phyloP scores from a whole-genome alignment of 768 basidiomycete species.

The Termitomyces sp. region DNA sequence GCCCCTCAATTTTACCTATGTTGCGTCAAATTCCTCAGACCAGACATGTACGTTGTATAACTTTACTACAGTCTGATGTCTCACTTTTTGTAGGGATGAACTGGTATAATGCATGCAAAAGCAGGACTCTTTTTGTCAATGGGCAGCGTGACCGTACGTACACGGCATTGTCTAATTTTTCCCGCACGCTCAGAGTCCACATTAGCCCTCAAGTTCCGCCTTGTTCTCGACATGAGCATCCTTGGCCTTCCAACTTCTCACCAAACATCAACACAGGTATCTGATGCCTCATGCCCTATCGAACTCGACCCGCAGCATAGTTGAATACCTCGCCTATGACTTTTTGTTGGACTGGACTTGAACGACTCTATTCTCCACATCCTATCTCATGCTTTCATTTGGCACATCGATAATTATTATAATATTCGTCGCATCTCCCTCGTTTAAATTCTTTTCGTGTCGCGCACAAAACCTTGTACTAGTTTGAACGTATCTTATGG shows the following conservation, averaged over 20 bases:
- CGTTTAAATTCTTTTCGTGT: neutral
- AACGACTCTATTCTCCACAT: constrained; percentile 4
- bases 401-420: constrained; percentile 10
- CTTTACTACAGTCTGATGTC: neutral
- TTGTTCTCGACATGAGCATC: constrained; percentile 65
- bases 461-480: constrained; percentile 13
- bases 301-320: constrained; percentile 50
- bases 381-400: constrained; percentile 12
- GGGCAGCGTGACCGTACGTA: constrained; percentile 58
- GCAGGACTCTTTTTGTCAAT: constrained; percentile 38
- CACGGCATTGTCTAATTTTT: constrained; percentile 1
- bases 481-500: constrained; percentile 13
- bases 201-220: constrained; percentile 54
- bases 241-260: constrained; percentile 55
- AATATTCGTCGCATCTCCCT: constrained; percentile 11
- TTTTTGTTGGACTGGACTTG: constrained; percentile 5
- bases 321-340: constrained; percentile 22
- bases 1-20: constrained; percentile 81
- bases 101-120: constrained; percentile 77
- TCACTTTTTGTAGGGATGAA: constrained; percentile 45
- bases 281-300: constrained; percentile 64
- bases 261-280: constrained; percentile 48
- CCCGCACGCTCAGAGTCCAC: constrained; percentile 16
- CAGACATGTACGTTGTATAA: constrained; percentile 55
- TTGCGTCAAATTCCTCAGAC: constrained; percentile 75